These are phyloP conservation scores for Retiboletus flavoniger DNA, from an alignment of 1,284 basidiomycete genomes.

Conservation along the genomic window DNA sequence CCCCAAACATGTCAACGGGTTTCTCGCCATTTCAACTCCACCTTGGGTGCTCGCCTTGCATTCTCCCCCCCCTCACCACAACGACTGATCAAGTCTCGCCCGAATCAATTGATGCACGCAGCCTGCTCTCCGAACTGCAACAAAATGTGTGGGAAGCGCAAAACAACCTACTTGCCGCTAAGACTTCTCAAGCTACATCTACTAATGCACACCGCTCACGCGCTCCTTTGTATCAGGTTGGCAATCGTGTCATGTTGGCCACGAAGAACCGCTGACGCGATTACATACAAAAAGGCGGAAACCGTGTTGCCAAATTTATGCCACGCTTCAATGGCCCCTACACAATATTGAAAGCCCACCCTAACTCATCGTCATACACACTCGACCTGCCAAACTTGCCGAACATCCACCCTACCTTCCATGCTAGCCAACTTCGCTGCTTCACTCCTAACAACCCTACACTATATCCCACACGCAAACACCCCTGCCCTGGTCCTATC, in stretches of 20 bases:
- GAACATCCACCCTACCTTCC: neutral
- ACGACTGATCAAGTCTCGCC: too few relatives aligned
- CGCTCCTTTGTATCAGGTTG: neutral
- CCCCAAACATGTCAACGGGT: neutral
- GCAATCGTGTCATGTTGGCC: neutral
- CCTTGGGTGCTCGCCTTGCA: neutral
- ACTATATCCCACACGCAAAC: neutral
- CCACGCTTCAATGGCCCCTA: neutral
- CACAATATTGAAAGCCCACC: neutral
- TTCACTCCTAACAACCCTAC: neutral
- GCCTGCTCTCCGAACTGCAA: neutral
- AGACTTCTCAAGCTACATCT: too few relatives aligned
- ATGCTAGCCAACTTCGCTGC: neutral
- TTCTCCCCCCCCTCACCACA: neutral
- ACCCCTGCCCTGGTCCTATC: neutral
- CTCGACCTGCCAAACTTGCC: neutral
- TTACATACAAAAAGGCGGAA: neutral
- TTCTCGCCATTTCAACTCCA: neutral
- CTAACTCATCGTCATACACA: neutral
- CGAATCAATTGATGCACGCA: neutral
- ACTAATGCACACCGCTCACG: neutral
- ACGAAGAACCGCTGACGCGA: neutral
- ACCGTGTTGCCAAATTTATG: neutral
- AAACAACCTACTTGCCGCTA: neutral
- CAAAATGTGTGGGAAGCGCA: neutral